Evolutionary conservation across 176 grass and related monocot species (phyloP), one percentile per base, ranked within the genome.

Genomic region (Bonia amplexicaulis): DNA sequence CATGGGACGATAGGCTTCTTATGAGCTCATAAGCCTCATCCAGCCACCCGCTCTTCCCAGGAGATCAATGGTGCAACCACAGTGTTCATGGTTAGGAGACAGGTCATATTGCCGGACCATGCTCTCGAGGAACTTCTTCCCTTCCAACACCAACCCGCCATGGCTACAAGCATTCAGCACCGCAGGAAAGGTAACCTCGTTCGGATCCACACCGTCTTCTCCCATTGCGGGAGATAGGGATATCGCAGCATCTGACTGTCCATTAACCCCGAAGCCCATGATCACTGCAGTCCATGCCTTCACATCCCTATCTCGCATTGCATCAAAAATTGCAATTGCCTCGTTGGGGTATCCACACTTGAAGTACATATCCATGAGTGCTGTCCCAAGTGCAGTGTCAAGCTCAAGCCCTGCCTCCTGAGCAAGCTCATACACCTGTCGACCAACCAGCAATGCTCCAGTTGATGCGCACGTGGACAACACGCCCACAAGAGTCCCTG

Each of bases 241-340:
- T 65, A 92, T 14, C 40, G 88, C 74, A 0, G 54, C 80, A 10
- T 47, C 74, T 59, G 90, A 27, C 60, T 71, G 86, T 25, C 93
- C 93, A 81, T 94, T 89, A 59, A 86, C 85, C 44, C 87, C 88
- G 1, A 83, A 81, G 9, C 93, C 90, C 54, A 91, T 90, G 84
- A 92, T 90, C 82, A 94, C 83, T 0, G 80, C 74, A 23, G 90
- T 94, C 90, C 90, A 92, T 68, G 93, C 76, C 73, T 84, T 90
- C 77, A 92, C 72, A 77, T 94, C 93, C 78, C 65, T 89, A 31
- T 67, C 19, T 19, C 5, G 58, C 82, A 88, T 90, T 51, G 46
- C 55, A n/a, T 90, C 6, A 27, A 94, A 94, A 19, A 94, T 37
- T 14, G 39, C 68, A 6, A 31, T 45, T 6, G 93, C 93, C 52